Conservation (phyloP, 345 rosid species). For the Rubroshorea leprosula region DNA sequence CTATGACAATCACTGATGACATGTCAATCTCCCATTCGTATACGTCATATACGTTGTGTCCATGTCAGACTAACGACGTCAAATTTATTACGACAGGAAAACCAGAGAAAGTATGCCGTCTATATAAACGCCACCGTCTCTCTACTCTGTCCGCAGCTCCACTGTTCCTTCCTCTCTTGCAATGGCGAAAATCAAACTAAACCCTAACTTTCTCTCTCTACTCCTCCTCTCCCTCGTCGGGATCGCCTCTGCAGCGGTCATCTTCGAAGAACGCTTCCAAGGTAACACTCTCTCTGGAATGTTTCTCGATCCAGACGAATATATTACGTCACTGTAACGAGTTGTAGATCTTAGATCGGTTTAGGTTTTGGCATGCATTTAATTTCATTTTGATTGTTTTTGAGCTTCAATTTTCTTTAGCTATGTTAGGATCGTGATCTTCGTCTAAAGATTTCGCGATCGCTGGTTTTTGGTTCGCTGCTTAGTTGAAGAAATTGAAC, state of each 20-base stretch:
- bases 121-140: slow-evolving; percentile 14
- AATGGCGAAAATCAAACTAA: slow-evolving; percentile 33
- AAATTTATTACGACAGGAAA: neutral
- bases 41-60: neutral
- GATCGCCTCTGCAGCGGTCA: slow-evolving; percentile 53
- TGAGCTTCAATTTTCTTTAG: neutral
- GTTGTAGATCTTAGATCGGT: slow-evolving; percentile 8
- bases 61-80: slow-evolving; percentile 19
- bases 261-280: slow-evolving; percentile 90
- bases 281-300: slow-evolving; percentile 35
- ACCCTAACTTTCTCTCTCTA: slow-evolving; percentile 30
- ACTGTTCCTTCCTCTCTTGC: slow-evolving; percentile 14
- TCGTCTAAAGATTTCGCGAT: slow-evolving; percentile 9
- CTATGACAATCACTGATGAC: slow-evolving; percentile 28
- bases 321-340: neutral
- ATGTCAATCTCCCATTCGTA: slow-evolving; percentile 12
- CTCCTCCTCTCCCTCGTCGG: slow-evolving; percentile 35
- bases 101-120: neutral
- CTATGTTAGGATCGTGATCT: slow-evolving; percentile 2
- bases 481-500: neutral
- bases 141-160: slow-evolving; percentile 12
- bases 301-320: neutral
- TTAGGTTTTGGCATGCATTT: neutral
- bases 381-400: neutral
- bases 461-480: neutral